Conservation (phyloP, 768 basidiomycete species). For the Pleurotus tuber-regium region DNA sequence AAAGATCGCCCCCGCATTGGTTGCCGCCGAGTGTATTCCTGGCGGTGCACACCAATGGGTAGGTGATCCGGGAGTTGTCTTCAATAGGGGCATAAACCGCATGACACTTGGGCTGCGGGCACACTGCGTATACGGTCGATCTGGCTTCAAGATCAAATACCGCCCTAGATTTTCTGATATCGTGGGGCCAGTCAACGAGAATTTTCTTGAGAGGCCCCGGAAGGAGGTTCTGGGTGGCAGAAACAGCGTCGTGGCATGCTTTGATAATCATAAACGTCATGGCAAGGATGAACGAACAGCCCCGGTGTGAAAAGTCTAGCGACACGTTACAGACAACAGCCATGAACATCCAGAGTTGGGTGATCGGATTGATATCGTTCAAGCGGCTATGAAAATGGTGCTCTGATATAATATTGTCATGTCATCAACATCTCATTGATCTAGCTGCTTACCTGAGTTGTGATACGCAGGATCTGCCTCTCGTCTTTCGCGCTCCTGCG, state of each 20-base stretch:
- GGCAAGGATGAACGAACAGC: not conserved
- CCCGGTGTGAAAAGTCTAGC: not conserved
- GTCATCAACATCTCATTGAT: not conserved
- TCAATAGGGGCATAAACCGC: not conserved
- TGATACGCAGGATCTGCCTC: not conserved
- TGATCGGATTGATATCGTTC: not conserved
- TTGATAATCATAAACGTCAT: not conserved
- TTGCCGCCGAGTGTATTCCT: not conserved
- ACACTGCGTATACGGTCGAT: conserved; percentile 6
- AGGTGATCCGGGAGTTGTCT: too few relatives aligned
- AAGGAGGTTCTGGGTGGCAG: not conserved
- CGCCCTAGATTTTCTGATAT: not conserved
- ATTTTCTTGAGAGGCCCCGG: not conserved
- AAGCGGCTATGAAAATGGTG: not conserved
- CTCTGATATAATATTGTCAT: not conserved
- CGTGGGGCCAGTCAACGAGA: not conserved
- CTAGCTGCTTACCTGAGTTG: not conserved
- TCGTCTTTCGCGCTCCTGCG: not conserved
- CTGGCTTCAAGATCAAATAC: not conserved
- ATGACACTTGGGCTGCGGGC: not conserved
- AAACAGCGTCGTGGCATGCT: not conserved
- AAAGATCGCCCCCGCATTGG: not conserved
- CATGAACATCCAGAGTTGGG: conserved; percentile 2
- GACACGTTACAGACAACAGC: not conserved
- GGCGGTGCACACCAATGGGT: not conserved